Conservation (phyloP, 1,139 yeast genomes). For the Suhomyces panamericanus region DNA sequence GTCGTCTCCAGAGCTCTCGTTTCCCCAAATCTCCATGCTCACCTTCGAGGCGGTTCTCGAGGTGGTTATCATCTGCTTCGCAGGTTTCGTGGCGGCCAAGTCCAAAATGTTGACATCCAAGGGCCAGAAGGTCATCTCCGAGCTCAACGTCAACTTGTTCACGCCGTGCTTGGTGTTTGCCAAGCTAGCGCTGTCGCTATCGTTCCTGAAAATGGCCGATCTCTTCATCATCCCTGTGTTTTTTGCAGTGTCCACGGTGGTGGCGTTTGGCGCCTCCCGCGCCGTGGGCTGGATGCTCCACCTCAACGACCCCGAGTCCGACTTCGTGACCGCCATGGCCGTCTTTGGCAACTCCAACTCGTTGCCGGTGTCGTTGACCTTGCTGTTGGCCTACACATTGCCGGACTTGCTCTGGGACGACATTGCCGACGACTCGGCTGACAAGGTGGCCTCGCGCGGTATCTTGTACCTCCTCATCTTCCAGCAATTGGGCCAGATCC, state of each 20-base stretch:
- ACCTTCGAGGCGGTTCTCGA: constrained; percentile 80
- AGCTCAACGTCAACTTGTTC: constrained; percentile 73
- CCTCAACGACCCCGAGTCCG: constrained; percentile 64
- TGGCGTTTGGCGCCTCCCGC: constrained; percentile 58
- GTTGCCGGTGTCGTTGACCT: constrained; percentile 73
- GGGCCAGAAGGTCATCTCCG: constrained; percentile 66
- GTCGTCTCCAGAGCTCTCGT: constrained; percentile 37
- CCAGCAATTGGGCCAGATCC: constrained; percentile 81
- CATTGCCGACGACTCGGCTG: constrained; percentile 61
- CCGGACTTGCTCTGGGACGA: constrained; percentile 78
- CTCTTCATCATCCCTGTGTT: constrained; percentile 73
- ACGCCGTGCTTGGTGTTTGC: constrained; percentile 84
- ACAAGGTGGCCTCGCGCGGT: constrained; percentile 78
- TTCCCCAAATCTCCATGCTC: constrained; percentile 55
- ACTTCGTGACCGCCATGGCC: constrained; percentile 86
- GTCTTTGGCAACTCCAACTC: constrained; percentile 85
- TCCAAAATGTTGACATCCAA: constrained; percentile 56
- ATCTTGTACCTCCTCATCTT: constrained; percentile 73
- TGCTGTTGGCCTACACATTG: constrained; percentile 68
- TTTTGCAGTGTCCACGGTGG: constrained; percentile 62
- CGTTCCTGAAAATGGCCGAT: constrained; percentile 65
- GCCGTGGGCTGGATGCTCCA: constrained; percentile 46
- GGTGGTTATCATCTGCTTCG: constrained; percentile 69
- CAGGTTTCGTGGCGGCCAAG: constrained; percentile 71
- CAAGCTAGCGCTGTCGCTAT: constrained; percentile 73